These are phyloP conservation scores for Suaeda aralocaspica DNA, from an alignment of 148 eudicot species.

Conservation along the genomic window DNA sequence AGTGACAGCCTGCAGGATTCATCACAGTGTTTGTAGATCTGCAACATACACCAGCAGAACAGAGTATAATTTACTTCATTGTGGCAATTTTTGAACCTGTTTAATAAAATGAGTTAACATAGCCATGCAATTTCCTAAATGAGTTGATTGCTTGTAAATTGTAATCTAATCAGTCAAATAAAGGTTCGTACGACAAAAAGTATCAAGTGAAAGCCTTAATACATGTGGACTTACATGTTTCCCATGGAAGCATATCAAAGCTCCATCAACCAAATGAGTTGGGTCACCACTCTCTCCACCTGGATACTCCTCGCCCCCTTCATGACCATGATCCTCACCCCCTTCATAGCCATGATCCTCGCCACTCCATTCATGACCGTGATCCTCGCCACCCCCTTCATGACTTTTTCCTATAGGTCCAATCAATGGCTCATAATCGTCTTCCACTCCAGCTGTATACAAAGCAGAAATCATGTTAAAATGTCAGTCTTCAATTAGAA, in stretches of 20 bases:
- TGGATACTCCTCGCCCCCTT: constrained; percentile 20
- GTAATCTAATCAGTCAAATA: not conserved
- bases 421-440: constrained; percentile 23
- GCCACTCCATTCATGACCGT: constrained; percentile 17
- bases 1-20: constrained; percentile 45
- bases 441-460: constrained; percentile 12
- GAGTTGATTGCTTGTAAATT: too few relatives aligned
- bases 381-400: constrained; percentile 10
- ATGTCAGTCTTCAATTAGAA: not conserved
- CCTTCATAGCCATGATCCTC: constrained; percentile 22
- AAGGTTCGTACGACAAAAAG: too few relatives aligned
- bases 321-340: constrained; percentile 18
- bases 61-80: too few relatives aligned
- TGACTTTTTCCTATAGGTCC: constrained; percentile 25
- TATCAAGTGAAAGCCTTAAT: too few relatives aligned
- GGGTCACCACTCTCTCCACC: constrained; percentile 30
- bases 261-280: constrained; percentile 40
- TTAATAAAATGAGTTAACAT: too few relatives aligned
- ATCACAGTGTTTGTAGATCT: constrained; percentile 60
- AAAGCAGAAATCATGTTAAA: not conserved
- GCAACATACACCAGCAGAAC: constrained; percentile 6
- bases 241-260: constrained; percentile 50
- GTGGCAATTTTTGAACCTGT: too few relatives aligned
- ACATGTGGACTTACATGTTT: constrained; percentile 40
- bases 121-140: too few relatives aligned